Percentiles rank a stretch among this genome's conserved stretches.
phyloP scores from a whole-genome alignment of 169 alveolate genomes.

The Plasmodium vivax region DNA sequence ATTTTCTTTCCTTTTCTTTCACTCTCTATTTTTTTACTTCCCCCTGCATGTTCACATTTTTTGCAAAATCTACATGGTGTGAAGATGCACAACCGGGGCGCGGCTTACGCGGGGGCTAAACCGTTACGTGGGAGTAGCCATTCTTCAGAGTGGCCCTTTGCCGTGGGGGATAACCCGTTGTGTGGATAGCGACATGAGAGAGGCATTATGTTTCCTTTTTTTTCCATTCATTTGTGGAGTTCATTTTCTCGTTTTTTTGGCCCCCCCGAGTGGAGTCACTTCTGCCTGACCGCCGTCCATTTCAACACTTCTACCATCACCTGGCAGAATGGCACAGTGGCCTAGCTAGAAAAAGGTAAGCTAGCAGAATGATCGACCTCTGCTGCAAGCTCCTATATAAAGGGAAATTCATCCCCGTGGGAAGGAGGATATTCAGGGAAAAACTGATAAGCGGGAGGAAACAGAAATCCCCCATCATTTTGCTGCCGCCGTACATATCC shows the following conservation, averaged over 20 bases:
- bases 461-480: constrained; percentile 84
- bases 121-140: neutral
- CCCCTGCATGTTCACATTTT: neutral
- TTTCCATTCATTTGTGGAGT: neutral
- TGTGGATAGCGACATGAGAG: neutral
- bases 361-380: constrained; percentile 17
- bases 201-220: neutral
- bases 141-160: neutral
- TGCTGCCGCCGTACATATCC: constrained; percentile 83
- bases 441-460: constrained; percentile 78
- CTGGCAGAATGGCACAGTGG: neutral
- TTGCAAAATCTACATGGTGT: neutral
- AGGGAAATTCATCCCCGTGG: constrained; percentile 83
- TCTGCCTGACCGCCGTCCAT: neutral
- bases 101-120: neutral
- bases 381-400: constrained; percentile 62
- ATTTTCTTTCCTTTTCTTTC: neutral
- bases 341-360: neutral
- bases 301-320: neutral
- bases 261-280: neutral
- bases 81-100: neutral
- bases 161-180: neutral
- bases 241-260: too few species aligned
- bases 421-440: constrained; percentile 81
- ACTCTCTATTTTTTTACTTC: neutral